These are phyloP conservation scores for Atkinsonella hypoxylon DNA, from an alignment of 2,329 filamentous ascomycete species.

Conservation along the genomic window DNA sequence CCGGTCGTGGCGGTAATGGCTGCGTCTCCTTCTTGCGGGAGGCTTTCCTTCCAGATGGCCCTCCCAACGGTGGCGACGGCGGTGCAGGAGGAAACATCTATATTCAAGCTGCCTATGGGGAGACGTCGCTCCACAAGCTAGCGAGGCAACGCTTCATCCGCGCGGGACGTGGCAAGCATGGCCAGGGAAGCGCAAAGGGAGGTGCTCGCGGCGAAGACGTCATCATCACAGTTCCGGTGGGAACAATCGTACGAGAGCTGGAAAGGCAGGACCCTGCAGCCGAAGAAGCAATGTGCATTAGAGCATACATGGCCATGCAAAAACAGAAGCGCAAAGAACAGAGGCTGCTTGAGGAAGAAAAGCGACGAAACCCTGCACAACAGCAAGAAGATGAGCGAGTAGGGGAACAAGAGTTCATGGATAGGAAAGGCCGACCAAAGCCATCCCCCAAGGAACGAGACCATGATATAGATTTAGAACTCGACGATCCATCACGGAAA, in stretches of 20 bases:
- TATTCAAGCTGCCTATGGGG: conserved; percentile 81
- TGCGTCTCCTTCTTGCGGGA: conserved; percentile 92
- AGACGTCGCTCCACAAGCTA: conserved; percentile 89
- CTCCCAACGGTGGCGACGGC: conserved; percentile 89
- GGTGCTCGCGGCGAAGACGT: conserved; percentile 80
- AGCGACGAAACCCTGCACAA: conserved; percentile 9
- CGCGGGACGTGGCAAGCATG: conserved; percentile 64
- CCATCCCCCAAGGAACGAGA: conserved; percentile 10
- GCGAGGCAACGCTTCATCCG: conserved; percentile 63
- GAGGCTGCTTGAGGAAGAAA: conserved; percentile 23
- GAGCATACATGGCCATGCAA: conserved; percentile 19
- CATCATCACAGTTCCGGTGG: conserved; percentile 81
- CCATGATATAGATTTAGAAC: conserved; percentile 27
- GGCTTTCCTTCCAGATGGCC: conserved; percentile 77
- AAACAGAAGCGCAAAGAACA: conserved; percentile 22
- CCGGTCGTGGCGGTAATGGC: conserved; percentile 76
- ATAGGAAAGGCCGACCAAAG: conserved; percentile 5
- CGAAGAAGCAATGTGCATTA: conserved; percentile 40
- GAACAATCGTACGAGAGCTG: conserved; percentile 79
- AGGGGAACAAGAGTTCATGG: not conserved
- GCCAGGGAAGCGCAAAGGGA: conserved; percentile 59
- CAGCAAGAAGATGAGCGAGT: conserved; percentile 6
- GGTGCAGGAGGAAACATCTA: conserved; percentile 86
- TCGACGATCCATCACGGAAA: conserved; percentile 40
- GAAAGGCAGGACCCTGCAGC: conserved; percentile 64